These are phyloP conservation scores for Penicillium paneum DNA, from an alignment of 2,329 filamentous ascomycete genomes.

Conservation along the genomic window DNA sequence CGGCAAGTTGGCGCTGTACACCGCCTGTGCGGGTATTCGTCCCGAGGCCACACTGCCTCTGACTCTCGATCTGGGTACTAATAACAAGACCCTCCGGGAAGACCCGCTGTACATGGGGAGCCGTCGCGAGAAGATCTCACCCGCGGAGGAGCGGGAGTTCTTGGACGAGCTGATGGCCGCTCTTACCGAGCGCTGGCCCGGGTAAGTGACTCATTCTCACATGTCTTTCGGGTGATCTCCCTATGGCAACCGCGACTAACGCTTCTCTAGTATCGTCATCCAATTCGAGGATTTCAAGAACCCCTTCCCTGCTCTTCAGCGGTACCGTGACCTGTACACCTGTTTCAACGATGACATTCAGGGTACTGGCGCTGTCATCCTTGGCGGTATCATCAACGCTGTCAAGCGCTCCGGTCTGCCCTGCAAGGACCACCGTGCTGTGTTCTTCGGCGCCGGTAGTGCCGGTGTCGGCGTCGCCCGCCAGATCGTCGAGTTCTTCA, in stretches of 20 bases:
- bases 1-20: constrained; percentile 93
- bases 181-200: constrained; percentile 71
- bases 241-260: constrained; percentile 17
- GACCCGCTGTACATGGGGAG: constrained; percentile 90
- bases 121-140: constrained; percentile 73
- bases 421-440: constrained; percentile 83
- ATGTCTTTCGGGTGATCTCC: constrained; percentile 43
- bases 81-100: constrained; percentile 63
- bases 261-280: constrained; percentile 61
- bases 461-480: constrained; percentile 96
- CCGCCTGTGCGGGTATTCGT: constrained; percentile 89
- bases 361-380: constrained; percentile 91
- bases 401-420: constrained; percentile 84
- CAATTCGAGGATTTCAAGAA: constrained; percentile 99
- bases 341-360: constrained; percentile 99
- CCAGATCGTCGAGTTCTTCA: constrained; percentile 96
- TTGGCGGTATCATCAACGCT: constrained; percentile 72
- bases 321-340: constrained; percentile 83
- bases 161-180: constrained; percentile 97
- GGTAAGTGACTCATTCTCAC: constrained; percentile 44
- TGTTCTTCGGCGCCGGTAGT: constrained; percentile 94
- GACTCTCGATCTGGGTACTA: constrained; percentile 61
- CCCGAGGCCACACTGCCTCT: constrained; percentile 65
- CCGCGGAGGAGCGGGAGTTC: constrained; percentile 80
- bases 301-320: constrained; percentile 87